Percentiles rank a stretch among this genome's conserved stretches.
phyloP scores from a whole-genome alignment of 2,329 filamentous ascomycete species.

The Alternaria sp. region DNA sequence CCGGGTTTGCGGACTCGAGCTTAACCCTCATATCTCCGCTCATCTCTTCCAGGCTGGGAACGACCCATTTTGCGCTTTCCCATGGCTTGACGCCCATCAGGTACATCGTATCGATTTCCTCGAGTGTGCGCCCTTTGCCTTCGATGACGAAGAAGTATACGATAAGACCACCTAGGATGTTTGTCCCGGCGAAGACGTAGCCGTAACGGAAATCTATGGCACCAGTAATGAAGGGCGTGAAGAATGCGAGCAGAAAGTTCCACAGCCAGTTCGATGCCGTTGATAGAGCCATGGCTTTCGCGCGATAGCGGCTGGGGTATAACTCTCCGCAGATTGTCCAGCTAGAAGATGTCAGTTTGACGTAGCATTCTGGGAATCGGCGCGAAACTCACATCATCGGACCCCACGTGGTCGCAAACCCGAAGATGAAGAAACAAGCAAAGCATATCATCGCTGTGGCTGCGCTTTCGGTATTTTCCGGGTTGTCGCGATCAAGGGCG shows the following conservation, averaged over 20 bases:
- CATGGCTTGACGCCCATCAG: constrained; percentile 67
- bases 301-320: constrained; percentile 63
- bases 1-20: constrained; percentile 30
- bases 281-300: constrained; percentile 51
- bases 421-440: constrained; percentile 70
- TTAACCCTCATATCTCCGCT: constrained; percentile 30
- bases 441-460: constrained; percentile 67
- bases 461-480: constrained; percentile 37
- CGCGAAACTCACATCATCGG: constrained; percentile 57
- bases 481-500: constrained; percentile 41
- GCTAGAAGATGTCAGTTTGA: constrained; percentile 43
- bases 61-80: constrained; percentile 63
- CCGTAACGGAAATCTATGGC: constrained; percentile 75
- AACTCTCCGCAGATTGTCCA: constrained; percentile 73
- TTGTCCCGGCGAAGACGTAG: constrained; percentile 76
- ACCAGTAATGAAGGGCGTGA: constrained; percentile 76
- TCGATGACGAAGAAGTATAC: constrained; percentile 82
- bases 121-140: constrained; percentile 72
- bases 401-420: constrained; percentile 72
- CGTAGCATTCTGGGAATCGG: neutral
- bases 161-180: constrained; percentile 65
- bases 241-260: constrained; percentile 63
- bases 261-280: constrained; percentile 53
- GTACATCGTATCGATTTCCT: constrained; percentile 78
- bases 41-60: constrained; percentile 33